phyloP scores from a whole-genome alignment of 148 eudicot species.

The Cornus florida region DNA sequence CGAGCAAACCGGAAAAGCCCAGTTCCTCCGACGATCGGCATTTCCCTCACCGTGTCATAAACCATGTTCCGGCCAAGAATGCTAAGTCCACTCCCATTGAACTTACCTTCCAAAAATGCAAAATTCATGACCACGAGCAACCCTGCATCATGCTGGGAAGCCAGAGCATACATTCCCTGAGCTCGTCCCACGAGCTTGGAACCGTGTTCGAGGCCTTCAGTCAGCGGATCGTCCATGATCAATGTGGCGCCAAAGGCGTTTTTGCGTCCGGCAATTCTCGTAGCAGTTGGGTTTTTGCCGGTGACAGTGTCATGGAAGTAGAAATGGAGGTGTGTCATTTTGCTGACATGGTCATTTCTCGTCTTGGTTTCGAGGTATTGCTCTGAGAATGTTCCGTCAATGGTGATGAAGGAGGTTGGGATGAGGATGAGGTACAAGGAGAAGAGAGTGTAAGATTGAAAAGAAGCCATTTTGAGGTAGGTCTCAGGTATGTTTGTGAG shows the following conservation, averaged over 20 bases:
- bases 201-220: constrained; percentile 28
- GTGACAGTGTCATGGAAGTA: constrained; percentile 54
- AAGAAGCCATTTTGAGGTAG: constrained; percentile 10
- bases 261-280: constrained; percentile 36
- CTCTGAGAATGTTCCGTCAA: constrained; percentile 1
- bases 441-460: background rate
- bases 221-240: constrained; percentile 44
- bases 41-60: constrained; percentile 30
- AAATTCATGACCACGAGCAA: constrained; percentile 47
- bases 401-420: background rate
- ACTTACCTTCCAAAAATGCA: constrained; percentile 31
- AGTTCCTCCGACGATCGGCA: constrained; percentile 58
- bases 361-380: background rate
- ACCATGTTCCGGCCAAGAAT: constrained; percentile 47
- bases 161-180: constrained; percentile 48
- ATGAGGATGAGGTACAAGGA: constrained; percentile 4
- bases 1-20: constrained; percentile 52
- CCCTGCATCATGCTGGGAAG: constrained; percentile 21
- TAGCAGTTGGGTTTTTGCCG: constrained; percentile 45
- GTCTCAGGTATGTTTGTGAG: background rate
- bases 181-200: constrained; percentile 58
- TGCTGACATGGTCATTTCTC: background rate
- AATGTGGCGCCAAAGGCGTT: constrained; percentile 43
- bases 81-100: constrained; percentile 48
- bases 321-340: constrained; percentile 49